Percentiles rank a stretch among this genome's conserved stretches.
Evolutionary conservation across 176 grass and related monocot species (phyloP).

Genomic region (Oryza coarctata): DNA sequence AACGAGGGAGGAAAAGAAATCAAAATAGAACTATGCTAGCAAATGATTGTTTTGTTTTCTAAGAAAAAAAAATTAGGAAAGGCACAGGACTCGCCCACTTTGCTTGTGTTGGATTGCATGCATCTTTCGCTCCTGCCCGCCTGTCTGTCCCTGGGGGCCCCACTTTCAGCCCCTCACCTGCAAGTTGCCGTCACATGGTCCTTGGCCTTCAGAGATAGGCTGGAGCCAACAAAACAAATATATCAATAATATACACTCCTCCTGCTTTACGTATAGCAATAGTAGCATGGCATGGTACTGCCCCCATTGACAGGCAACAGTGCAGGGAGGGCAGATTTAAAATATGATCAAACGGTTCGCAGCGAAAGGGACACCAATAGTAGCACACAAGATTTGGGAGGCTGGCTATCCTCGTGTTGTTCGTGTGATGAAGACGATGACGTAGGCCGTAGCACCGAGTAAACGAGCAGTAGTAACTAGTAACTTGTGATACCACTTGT

Average conservation of each 20-base stretch:
- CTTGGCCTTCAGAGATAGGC: conserved; percentile 1
- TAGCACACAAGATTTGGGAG: background rate
- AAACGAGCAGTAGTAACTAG: background rate
- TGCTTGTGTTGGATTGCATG: conserved; percentile 42
- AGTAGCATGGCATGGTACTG: background rate
- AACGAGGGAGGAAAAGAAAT: conserved; percentile 11
- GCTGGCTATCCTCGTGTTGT: background rate
- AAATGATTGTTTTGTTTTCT: background rate
- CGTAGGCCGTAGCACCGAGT: background rate
- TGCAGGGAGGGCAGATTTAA: background rate
- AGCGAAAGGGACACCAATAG: background rate
- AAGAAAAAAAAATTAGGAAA: conserved; percentile 5
- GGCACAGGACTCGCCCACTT: conserved; percentile 27
- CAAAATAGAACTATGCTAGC: background rate
- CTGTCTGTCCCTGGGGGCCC: background rate
- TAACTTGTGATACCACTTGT: background rate
- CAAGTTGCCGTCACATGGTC: conserved; percentile 27
- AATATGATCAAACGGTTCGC: conserved; percentile 6
- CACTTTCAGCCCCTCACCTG: conserved; percentile 26
- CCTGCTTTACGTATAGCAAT: background rate
- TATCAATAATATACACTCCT: background rate
- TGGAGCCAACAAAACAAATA: background rate
- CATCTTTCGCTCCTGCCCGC: conserved; percentile 25
- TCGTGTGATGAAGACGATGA: background rate
- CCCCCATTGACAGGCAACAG: background rate